Percentiles rank a stretch among this genome's conserved stretches.
Conservation (phyloP, 768 basidiomycete species). For the Xerocomellus chrysenteron region DNA sequence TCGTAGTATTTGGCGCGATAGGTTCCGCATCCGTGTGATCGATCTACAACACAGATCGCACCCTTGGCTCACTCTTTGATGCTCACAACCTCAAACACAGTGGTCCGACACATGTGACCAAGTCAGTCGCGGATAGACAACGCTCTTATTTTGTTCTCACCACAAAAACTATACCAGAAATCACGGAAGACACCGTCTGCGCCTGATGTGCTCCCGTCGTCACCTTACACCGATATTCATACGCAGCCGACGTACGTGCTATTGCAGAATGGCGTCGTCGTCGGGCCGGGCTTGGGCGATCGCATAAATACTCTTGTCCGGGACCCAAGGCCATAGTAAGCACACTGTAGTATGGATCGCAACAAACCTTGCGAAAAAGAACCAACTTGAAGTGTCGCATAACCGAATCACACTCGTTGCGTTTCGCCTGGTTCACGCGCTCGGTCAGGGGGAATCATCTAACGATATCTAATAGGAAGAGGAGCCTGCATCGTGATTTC, state of each 20-base stretch:
- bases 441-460: constrained; percentile 31
- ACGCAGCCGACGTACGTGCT: constrained; percentile 60
- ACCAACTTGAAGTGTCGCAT: constrained; percentile 41
- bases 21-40: constrained; percentile 55
- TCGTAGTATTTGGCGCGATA: constrained; percentile 64
- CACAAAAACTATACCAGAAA: constrained; percentile 72
- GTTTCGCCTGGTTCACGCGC: background rate
- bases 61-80: background rate
- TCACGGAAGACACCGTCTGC: constrained; percentile 54
- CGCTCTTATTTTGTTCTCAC: constrained; percentile 68
- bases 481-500: constrained; percentile 44
- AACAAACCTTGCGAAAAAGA: constrained; percentile 46
- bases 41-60: background rate
- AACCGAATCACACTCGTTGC: background rate
- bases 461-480: constrained; percentile 38
- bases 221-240: constrained; percentile 44
- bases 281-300: constrained; percentile 12
- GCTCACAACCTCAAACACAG: constrained; percentile 54
- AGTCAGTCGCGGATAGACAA: constrained; percentile 52
- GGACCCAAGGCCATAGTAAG: constrained; percentile 42
- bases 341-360: constrained; percentile 51
- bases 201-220: constrained; percentile 53
- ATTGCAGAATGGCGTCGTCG: constrained; percentile 18
- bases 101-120: constrained; percentile 46
- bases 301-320: constrained; percentile 42